Base-by-base conservation (phyloP, 495 filamentous ascomycete species). In the Daldinia concentrica region DNA sequence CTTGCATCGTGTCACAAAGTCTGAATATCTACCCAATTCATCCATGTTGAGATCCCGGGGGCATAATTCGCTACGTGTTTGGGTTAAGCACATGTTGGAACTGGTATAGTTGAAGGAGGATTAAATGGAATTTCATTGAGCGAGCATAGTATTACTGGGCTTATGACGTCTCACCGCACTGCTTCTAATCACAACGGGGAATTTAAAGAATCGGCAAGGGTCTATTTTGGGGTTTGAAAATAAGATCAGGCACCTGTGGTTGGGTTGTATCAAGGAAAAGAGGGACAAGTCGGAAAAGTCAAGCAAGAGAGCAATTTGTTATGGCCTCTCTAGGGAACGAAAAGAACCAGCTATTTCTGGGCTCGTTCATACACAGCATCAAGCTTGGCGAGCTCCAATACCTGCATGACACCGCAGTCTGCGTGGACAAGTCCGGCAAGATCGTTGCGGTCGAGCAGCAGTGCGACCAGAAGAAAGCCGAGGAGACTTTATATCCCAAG, bases 341-440 rank as follows among this genome's bases (percentile, higher is more conserved):
- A 2, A 76, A 72, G 68, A 78, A 80, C 69, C 77, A 81, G 62
- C 29, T 82, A 12, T 84, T 83, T 59, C 56, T 83, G 54, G 90
- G 89, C 34, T 79, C 84, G 8, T 90, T 90, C 66, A 82, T 90
- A 60, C 86, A 91, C 75, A 81, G 84, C 79, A 83, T 82, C 67
- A 80, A 78, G 7, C 79, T 90, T 27, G 76, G 79, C 27, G 81
- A 88, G 64, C 80, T 92, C 24, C 85, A 90, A 37, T 82, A 84
- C 79, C 71, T 88, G 26, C 81, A 88, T 57, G 78, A 87, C 61
- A 85, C 89, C 6, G 89, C 86, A 2, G 79, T 96, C 11, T 90
- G 84, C 73, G 93, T 96, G 3, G 86, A 90, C 56, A 78, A 79
- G 17, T 36, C 82, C 4, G 93, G 93, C 54, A 86, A 80, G 19